These are phyloP conservation scores for Cladosporium colombiae DNA, from an alignment of 2,329 filamentous ascomycete genomes.

Conservation along the genomic window DNA sequence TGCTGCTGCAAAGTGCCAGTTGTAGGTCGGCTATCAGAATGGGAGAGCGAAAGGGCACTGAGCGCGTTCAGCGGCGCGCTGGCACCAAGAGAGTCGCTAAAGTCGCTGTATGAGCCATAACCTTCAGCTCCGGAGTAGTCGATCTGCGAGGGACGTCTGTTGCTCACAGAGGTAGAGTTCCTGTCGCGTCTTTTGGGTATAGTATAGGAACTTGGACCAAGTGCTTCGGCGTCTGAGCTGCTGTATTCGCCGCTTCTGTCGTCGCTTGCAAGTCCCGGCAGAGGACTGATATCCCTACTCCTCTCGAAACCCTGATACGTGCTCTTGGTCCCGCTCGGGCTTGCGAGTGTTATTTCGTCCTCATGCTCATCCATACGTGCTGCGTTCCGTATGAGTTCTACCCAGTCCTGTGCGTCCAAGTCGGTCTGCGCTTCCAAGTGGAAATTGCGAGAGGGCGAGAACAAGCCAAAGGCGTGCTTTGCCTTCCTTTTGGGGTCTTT, in stretches of 20 bases:
- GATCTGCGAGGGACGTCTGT: constrained; percentile 61
- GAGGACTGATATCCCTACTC: constrained; percentile 32
- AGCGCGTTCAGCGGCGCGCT: constrained; percentile 37
- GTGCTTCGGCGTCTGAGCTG: constrained; percentile 48
- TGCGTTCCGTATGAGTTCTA: constrained; percentile 74
- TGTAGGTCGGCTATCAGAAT: constrained; percentile 35
- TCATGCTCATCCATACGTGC: constrained; percentile 87
- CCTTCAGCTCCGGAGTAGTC: constrained; percentile 61
- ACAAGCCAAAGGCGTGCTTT: constrained; percentile 86
- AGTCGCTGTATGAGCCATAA: constrained; percentile 79
- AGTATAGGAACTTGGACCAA: constrained; percentile 21
- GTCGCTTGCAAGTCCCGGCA: background rate
- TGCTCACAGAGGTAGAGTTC: constrained; percentile 35
- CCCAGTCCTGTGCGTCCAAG: constrained; percentile 82
- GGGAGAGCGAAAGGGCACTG: constrained; percentile 36
- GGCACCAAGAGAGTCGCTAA: constrained; percentile 56
- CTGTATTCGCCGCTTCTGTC: constrained; percentile 37
- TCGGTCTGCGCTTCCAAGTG: constrained; percentile 77
- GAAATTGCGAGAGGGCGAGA: constrained; percentile 87
- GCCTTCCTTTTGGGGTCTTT: constrained; percentile 87
- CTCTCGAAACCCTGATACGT: constrained; percentile 46
- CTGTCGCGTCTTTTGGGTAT: constrained; percentile 33
- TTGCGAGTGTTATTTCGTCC: constrained; percentile 75
- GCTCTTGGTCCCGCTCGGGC: constrained; percentile 59
- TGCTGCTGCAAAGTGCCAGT: constrained; percentile 31